Evolutionary conservation across 2,329 filamentous ascomycete genomes (phyloP).

Genomic region (Zymoseptoria brevis): DNA sequence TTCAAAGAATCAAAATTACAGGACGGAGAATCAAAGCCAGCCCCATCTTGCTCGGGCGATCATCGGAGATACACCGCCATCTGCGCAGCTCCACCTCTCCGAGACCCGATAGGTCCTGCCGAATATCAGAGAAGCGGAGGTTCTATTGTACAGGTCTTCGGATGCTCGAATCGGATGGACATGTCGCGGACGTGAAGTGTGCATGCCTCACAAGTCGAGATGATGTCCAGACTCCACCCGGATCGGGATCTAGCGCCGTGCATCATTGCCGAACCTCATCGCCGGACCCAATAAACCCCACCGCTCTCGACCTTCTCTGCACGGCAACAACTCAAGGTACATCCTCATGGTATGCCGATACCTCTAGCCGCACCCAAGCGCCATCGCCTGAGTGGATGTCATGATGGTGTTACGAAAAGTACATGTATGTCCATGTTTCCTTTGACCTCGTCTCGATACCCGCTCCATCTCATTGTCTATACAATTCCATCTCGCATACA

Average conservation of each 20-base stretch:
- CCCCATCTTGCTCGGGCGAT: neutral
- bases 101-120: neutral
- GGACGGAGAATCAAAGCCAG: neutral
- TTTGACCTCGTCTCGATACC: neutral
- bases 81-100: neutral
- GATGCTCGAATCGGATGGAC: neutral
- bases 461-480: neutral
- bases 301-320: neutral
- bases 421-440: conserved; percentile 2
- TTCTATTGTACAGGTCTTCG: neutral
- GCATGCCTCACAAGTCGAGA: neutral
- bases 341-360: neutral
- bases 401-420: conserved; percentile 10
- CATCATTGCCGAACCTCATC: neutral
- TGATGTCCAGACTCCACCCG: neutral
- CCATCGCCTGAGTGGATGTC: neutral
- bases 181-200: neutral
- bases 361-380: conserved; percentile 15
- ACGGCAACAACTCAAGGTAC: neutral
- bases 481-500: neutral
- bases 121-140: neutral
- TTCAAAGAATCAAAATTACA: neutral
- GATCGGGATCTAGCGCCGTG: neutral
- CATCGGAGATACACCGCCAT: neutral
- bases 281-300: neutral